Base-by-base conservation (phyloP, 2,329 filamentous ascomycete species). In the Podosphaera fusca region DNA sequence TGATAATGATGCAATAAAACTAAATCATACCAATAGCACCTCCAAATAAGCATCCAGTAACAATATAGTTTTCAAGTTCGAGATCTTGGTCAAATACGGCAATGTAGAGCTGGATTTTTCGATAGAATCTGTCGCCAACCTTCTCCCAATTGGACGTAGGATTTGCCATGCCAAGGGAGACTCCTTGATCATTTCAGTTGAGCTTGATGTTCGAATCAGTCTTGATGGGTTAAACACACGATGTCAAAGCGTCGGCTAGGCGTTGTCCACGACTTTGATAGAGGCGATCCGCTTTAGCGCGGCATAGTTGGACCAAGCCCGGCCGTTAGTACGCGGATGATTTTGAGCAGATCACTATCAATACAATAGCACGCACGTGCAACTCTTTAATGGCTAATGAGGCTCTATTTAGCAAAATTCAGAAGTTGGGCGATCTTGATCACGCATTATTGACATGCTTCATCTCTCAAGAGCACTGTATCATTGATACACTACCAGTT, bases 41-140 rank as follows among this genome's bases (percentile, higher is more conserved):
- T 65, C 85, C 88, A 70, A 92, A 95, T 31, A 88, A 88, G 68
- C 92, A 94, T 67, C 89, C 92, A 58, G 84, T 82, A 66, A 95
- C 82, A 65, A 90, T 77, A 73, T 94, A 94, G 73, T 92, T 94
- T 74, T 95, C 89, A 63, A 98, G 79, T 72, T 98, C 89, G 60
- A 95, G 75, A 68, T 95, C 88, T 67, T 85, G 80, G 70, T 95
- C 88, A 69, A 96, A 98, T 62, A 96, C 79, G 62, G 82, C 85
- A 60, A 88, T 89, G 74, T 96, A 98, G 60, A 95, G 80, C 70
- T 90, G 85, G 58, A 86, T 82, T 74, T 94, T 95, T 69, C 90
- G 86, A 73, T 96, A 98, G 75, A 94, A 96, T 66, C 81, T 84
- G 70, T 94, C 85, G 67, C 87, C 92, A 63, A 96, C 81, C 70